Evolutionary conservation across 495 filamentous ascomycete genomes (phyloP).

Genomic region (Podospora conica): DNA sequence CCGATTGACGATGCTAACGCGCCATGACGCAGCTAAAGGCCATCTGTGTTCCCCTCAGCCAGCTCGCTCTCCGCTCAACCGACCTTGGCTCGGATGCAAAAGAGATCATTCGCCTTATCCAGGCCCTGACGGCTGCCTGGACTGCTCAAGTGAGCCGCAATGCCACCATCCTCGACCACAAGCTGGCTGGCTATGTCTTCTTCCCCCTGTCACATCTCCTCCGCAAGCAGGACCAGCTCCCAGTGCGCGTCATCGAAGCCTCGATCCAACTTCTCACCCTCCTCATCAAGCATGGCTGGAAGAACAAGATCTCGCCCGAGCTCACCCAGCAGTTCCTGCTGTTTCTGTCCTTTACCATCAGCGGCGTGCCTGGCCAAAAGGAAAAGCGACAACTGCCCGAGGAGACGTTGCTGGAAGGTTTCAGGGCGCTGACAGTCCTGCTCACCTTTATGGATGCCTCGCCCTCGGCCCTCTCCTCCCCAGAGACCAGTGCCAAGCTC

Average conservation of each 20-base stretch:
- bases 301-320: constrained; percentile 53
- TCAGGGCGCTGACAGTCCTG: constrained; percentile 37
- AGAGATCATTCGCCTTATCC: constrained; percentile 50
- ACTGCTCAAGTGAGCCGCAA: constrained; percentile 43
- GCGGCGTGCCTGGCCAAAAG: constrained; percentile 53
- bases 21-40: constrained; percentile 30
- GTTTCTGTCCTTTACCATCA: constrained; percentile 72
- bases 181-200: constrained; percentile 90
- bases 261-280: constrained; percentile 65
- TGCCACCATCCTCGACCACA: constrained; percentile 59
- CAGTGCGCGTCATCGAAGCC: constrained; percentile 67
- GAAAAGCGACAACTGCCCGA: constrained; percentile 51
- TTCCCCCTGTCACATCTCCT: constrained; percentile 88
- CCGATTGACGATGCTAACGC: not conserved
- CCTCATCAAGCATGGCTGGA: constrained; percentile 75
- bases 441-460: constrained; percentile 34
- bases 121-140: constrained; percentile 49
- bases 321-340: constrained; percentile 81
- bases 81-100: constrained; percentile 46
- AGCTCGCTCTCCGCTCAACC: constrained; percentile 56
- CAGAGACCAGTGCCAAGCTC: constrained; percentile 39
- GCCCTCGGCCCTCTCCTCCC: constrained; percentile 30
- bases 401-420: constrained; percentile 57
- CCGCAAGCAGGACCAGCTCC: constrained; percentile 61
- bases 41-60: constrained; percentile 71